A percentile compares a stretch with the other conserved stretches of the same genome.
phyloP scores from a whole-genome alignment of 2,329 filamentous ascomycete genomes.

The Paraphaeosphaeria minitans region DNA sequence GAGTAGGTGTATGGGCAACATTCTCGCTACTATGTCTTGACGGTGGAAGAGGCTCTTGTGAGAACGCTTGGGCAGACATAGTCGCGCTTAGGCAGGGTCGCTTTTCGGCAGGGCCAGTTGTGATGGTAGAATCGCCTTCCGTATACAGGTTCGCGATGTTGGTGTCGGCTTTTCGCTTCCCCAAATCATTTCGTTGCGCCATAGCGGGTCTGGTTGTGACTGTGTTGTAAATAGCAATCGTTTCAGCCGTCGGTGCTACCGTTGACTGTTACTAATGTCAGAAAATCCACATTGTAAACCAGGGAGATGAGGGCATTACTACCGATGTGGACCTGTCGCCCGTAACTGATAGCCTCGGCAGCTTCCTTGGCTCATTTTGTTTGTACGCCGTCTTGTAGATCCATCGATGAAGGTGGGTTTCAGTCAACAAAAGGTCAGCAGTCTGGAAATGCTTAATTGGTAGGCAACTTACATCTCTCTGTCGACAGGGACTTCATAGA shows the following conservation, averaged over 20 bases:
- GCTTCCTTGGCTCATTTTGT: not conserved
- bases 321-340: no score
- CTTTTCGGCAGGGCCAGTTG: not conserved
- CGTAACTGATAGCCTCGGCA: no score
- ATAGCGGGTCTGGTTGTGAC: not conserved
- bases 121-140: not conserved
- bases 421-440: not conserved
- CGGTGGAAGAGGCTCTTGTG: not conserved
- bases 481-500: not conserved
- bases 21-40: no score
- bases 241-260: not conserved
- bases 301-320: no score
- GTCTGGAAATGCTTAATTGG: not conserved
- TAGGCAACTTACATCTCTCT: not conserved
- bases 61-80: not conserved
- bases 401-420: constrained; percentile 1
- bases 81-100: not conserved
- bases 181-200: no score
- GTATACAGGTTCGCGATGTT: no score
- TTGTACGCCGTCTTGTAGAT: not conserved
- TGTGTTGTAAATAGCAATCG: not conserved
- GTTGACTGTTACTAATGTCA: no score
- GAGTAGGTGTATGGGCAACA: no score
- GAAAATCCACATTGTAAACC: no score
- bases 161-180: constrained; percentile 1